Conservation (phyloP, 352 stramenopile species). For the Pythium grandisporangium region DNA sequence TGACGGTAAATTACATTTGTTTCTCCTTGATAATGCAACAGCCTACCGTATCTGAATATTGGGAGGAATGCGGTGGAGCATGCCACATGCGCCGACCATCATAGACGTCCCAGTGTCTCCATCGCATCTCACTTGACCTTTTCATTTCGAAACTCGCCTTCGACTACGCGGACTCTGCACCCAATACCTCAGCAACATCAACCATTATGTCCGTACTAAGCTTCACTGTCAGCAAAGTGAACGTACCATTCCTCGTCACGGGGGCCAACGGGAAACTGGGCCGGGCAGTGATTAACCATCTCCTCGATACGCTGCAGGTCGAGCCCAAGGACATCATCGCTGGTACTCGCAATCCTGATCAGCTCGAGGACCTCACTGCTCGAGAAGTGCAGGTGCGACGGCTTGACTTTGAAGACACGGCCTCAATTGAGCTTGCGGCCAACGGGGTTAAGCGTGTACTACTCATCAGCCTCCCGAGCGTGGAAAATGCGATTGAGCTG, state of each 20-base stretch:
- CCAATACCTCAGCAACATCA: too few relatives aligned
- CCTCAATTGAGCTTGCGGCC: background rate
- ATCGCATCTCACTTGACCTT: too few relatives aligned
- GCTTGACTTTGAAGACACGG: background rate
- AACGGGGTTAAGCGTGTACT: background rate
- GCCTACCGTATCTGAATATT: too few relatives aligned
- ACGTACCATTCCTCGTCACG: slow-evolving; percentile 6
- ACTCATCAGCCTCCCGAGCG: background rate
- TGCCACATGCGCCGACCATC: too few relatives aligned
- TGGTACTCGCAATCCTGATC: background rate
- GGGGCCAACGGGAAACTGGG: background rate
- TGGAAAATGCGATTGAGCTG: background rate
- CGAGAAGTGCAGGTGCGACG: background rate
- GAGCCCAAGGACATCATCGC: background rate
- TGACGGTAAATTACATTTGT: too few relatives aligned
- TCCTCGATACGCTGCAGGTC: background rate
- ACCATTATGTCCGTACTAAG: too few relatives aligned
- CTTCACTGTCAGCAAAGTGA: too few relatives aligned
- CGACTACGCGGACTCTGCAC: too few relatives aligned
- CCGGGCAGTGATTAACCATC: background rate
- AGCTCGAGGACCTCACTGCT: background rate
- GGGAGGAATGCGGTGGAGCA: too few relatives aligned
- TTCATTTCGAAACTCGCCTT: too few relatives aligned
- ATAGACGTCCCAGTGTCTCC: too few relatives aligned
- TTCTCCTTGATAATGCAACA: too few relatives aligned